phyloP scores from a whole-genome alignment of 192 early-diverging fungal genomes.

The Coemansia sp. region DNA sequence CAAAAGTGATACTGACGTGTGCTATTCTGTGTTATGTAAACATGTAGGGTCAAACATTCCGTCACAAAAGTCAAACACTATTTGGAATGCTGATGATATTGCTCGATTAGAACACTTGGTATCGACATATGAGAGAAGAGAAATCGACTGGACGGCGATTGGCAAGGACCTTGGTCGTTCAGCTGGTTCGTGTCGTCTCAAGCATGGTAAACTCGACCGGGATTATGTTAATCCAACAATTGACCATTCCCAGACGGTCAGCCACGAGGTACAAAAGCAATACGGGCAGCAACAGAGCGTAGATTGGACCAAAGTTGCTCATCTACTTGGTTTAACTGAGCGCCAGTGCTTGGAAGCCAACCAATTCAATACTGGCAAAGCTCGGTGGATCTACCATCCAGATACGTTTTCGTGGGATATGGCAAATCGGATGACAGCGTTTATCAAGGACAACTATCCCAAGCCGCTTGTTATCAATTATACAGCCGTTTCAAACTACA shows the following conservation, averaged over 20 bases:
- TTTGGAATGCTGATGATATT: too few relatives aligned
- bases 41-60: too few relatives aligned
- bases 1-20: too few relatives aligned
- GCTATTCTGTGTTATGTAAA: too few relatives aligned
- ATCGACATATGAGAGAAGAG: too few relatives aligned
- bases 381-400: neutral
- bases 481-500: conserved; percentile 19
- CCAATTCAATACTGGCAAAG: neutral
- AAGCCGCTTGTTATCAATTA: conserved; percentile 5
- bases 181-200: too few relatives aligned
- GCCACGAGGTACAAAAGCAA: neutral
- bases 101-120: too few relatives aligned
- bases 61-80: too few relatives aligned
- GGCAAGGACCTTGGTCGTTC: too few relatives aligned
- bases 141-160: too few relatives aligned
- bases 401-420: conserved; percentile 4
- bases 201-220: too few relatives aligned
- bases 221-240: neutral
- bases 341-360: conserved; percentile 15
- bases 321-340: neutral
- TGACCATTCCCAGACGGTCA: neutral
- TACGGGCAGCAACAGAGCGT: neutral
- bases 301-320: conserved; percentile 7
- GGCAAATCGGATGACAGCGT: conserved; percentile 11
- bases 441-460: conserved; percentile 17